Percentiles rank a stretch among this genome's conserved stretches.
These are phyloP conservation scores for Scleroderma citrinum DNA, from an alignment of 768 basidiomycete species.

Conservation along the genomic window DNA sequence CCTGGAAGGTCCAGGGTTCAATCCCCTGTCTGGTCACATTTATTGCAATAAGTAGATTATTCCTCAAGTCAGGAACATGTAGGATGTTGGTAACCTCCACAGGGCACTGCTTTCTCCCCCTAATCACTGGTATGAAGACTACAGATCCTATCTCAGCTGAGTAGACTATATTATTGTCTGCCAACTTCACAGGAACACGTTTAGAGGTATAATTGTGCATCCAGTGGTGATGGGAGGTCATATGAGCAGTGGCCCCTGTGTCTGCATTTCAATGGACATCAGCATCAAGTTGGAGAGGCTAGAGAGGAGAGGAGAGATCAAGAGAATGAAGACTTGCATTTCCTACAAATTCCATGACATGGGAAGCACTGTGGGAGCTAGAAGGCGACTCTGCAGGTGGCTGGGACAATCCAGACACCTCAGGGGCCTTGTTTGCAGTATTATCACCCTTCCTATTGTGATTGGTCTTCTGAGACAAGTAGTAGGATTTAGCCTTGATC, in stretches of 20 bases:
- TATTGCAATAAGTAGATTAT: too few species aligned
- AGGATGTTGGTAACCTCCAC: conserved; percentile 14
- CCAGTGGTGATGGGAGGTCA: conserved; percentile 24
- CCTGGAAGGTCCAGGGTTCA: too few species aligned
- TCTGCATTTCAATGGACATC: conserved; percentile 23
- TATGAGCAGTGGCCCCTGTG: conserved; percentile 30
- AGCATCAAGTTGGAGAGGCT: not conserved
- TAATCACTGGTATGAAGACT: too few species aligned
- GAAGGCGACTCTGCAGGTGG: not conserved
- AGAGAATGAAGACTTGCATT: conserved; percentile 7
- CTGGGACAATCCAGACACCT: too few species aligned
- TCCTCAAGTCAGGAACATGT: conserved; percentile 15
- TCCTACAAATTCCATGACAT: not conserved
- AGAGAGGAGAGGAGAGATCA: not conserved
- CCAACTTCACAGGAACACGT: not conserved
- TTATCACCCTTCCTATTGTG: not conserved
- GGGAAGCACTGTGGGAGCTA: not conserved
- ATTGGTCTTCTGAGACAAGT: not conserved
- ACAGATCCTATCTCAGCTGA: too few species aligned
- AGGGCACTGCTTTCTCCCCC: not conserved
- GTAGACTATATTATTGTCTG: not conserved
- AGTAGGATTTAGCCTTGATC: not conserved
- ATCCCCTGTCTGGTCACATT: too few species aligned
- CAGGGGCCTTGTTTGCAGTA: not conserved
- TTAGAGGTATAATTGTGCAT: not conserved